Conservation (phyloP, 2,329 filamentous ascomycete genomes). For the Xylariaceae sp. region DNA sequence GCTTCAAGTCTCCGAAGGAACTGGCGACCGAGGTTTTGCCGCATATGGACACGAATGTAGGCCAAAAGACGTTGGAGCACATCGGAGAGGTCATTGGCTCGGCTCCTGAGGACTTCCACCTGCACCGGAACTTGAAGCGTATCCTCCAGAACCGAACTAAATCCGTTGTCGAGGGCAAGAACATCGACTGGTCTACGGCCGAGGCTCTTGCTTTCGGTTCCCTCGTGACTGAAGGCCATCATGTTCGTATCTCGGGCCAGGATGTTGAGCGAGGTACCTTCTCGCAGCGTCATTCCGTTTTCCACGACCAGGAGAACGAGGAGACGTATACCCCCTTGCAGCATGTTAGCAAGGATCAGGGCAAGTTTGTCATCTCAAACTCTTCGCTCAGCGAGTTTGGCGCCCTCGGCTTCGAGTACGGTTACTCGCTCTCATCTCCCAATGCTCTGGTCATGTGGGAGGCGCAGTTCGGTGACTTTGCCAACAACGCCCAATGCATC, state of each 20-base stretch:
- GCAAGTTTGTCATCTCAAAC: conserved; percentile 94
- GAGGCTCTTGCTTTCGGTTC: conserved; percentile 94
- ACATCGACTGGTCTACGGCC: conserved; percentile 96
- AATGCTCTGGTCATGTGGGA: conserved; percentile 99
- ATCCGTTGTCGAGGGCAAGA: conserved; percentile 84
- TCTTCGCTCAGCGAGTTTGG: conserved; percentile 72
- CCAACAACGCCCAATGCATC: conserved; percentile 98
- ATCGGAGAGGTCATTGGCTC: conserved; percentile 77
- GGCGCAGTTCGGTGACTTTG: conserved; percentile 98
- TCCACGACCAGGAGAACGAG: conserved; percentile 96
- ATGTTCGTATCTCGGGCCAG: conserved; percentile 96
- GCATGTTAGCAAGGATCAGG: conserved; percentile 84
- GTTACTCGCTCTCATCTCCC: conserved; percentile 94
- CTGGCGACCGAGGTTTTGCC: conserved; percentile 90
- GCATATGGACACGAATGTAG: conserved; percentile 82
- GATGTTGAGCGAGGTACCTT: conserved; percentile 99
- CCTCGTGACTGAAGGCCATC: conserved; percentile 87
- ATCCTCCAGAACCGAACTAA: conserved; percentile 88
- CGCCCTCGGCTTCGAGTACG: conserved; percentile 94
- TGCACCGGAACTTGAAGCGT: conserved; percentile 96
- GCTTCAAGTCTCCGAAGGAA: conserved; percentile 98
- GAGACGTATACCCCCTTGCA: conserved; percentile 89
- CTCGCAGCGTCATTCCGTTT: conserved; percentile 93
- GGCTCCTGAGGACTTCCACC: conserved; percentile 77
- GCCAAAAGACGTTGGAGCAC: conserved; percentile 67